A percentile compares a stretch with the other conserved stretches of the same genome.
phyloP scores from a whole-genome alignment of 257 asterid species.

The Fraxinus quadrangulata region DNA sequence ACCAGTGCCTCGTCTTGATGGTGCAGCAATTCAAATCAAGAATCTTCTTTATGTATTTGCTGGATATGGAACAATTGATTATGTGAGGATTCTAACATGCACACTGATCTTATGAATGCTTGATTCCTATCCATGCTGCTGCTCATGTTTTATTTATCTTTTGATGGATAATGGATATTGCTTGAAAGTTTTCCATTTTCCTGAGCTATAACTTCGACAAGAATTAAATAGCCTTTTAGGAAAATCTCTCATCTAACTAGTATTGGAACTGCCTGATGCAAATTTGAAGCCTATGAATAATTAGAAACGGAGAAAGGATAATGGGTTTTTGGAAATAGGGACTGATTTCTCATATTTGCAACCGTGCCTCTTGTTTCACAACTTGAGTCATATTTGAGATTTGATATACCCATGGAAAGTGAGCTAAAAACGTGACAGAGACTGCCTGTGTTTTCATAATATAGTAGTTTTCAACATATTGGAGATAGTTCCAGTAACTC shows the following conservation, averaged over 20 bases:
- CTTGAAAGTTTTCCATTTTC: neutral
- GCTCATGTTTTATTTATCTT: neutral
- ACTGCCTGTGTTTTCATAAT: conserved; percentile 8
- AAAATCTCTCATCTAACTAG: neutral
- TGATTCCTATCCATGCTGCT: conserved; percentile 8
- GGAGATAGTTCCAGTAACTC: conserved; percentile 11
- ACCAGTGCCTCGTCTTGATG: conserved; percentile 97
- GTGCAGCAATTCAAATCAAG: conserved; percentile 85
- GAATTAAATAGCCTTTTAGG: conserved; percentile 2
- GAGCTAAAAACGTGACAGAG: neutral
- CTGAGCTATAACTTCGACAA: neutral
- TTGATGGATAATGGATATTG: neutral
- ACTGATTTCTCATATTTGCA: neutral
- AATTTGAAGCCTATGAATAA: conserved; percentile 3
- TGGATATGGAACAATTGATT: conserved; percentile 94
- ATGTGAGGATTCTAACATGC: conserved; percentile 42
- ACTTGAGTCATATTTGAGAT: conserved; percentile 19
- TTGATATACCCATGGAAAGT: neutral
- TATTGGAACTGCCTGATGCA: conserved; percentile 19
- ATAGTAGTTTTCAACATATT: neutral
- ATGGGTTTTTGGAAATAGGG: neutral
- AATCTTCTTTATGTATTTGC: conserved; percentile 88
- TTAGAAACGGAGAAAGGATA: neutral
- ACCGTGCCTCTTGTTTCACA: conserved; percentile 1
- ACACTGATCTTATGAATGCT: neutral